phyloP scores from a whole-genome alignment of 257 asterid genomes.

The Solanum dulcamara region DNA sequence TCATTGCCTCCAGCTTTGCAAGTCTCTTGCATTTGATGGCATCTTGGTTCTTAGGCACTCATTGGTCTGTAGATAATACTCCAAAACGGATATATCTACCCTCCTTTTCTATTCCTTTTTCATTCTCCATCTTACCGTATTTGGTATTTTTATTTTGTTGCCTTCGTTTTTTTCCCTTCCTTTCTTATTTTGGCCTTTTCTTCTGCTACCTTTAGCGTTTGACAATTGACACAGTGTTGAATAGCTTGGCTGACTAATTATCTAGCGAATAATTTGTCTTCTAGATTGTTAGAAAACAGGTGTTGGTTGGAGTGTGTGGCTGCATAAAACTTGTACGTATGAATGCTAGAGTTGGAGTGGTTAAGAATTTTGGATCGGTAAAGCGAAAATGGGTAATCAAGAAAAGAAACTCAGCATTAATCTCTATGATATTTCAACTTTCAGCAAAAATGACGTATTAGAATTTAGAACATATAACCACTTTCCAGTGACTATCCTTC shows the following conservation, averaged over 20 bases:
- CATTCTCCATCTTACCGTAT: no score
- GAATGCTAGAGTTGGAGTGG: background rate
- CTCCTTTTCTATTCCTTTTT: no score
- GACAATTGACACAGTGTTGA: no score
- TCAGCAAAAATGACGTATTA: background rate
- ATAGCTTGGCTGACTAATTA: background rate
- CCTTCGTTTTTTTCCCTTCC: background rate
- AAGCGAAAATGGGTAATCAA: background rate
- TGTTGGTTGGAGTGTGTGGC: background rate
- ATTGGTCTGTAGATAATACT: background rate
- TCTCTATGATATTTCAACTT: background rate
- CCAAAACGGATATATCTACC: background rate
- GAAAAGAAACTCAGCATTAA: background rate
- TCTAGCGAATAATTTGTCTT: background rate
- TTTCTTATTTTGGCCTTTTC: background rate
- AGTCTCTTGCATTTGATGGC: background rate
- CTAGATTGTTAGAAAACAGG: background rate
- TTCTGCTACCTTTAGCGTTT: background rate
- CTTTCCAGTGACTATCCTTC: background rate
- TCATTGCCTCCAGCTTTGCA: background rate
- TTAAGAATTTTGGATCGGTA: background rate
- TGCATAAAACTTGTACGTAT: background rate
- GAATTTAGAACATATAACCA: background rate
- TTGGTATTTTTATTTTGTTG: background rate
- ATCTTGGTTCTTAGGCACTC: background rate